Evolutionary conservation across 2,329 filamentous ascomycete species (phyloP), one percentile per base, ranked within the genome.

Genomic region (Achaetomium macrosporum): DNA sequence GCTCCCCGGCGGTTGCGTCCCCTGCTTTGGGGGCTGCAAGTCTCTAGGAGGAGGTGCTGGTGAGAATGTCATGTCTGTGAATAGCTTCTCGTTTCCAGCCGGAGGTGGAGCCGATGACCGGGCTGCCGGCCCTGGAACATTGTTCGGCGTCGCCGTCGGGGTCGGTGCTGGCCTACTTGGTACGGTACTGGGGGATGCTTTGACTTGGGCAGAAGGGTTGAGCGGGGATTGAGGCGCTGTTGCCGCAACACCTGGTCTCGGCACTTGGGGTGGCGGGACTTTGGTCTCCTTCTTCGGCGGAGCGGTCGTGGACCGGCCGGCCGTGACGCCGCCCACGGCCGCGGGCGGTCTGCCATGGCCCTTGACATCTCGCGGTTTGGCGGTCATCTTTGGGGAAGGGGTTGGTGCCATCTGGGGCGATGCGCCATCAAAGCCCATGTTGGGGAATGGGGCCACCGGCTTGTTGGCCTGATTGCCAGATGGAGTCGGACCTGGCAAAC

Each of bases 51-150:
- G 57, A 0, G 77, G 74, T 1, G 75, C 78, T 5, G 81, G 67
- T 0, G 76, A 73, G 57, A 82, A 82, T 35, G 77, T 72, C 76
- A 81, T 81, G 57, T 81, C 71, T 13, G 78, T 81, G 59, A 81
- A 82, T 56, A 74, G 74, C 8, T 75, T 68, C 47, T 74, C 72
- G n/a, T 71, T 64, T 43, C 68, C 64, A 16, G 60, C 45, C 56
- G 47, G 2, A 5, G 36, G 33, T 19, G 43, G 44, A 11, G 39
- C 20, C 3, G 50, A 19, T 16, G 31, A 5, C 12, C 13, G n/a
- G 30, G 43, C 5, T 2, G 17, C 35, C n/a, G 47, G 30, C 25
- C 51, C 51, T 20, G 46, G 46, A 6, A 37, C 25, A 25, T 44
- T 49, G 13, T 37, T 29, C 2, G 30, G 41, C 1, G 59, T 43